phyloP scores from a whole-genome alignment of 306 rosid genomes.

The Pterocarpus santalinus region DNA sequence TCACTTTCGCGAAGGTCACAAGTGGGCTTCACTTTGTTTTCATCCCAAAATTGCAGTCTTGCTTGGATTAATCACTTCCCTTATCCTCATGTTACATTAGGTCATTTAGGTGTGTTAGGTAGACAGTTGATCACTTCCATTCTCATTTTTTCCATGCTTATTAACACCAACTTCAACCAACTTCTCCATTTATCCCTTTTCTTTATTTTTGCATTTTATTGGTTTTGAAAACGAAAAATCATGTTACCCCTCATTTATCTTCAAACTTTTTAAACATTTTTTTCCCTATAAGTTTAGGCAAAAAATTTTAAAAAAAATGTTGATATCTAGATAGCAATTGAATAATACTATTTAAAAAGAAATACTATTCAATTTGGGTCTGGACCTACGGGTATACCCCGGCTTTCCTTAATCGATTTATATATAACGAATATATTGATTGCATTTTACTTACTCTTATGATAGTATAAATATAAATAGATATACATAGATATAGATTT shows the following conservation, averaged over 20 bases:
- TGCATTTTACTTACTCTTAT: no score
- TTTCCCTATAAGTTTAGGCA: no score
- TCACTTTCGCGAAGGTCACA: slow-evolving; percentile 50
- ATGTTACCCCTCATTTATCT: slow-evolving; percentile 5
- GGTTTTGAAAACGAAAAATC: background rate
- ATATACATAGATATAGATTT: no score
- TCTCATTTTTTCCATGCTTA: slow-evolving; percentile 51
- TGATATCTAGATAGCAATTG: no score
- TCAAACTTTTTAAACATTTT: background rate
- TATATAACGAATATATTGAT: no score
- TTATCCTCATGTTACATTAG: slow-evolving; percentile 53
- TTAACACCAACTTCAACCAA: slow-evolving; percentile 52
- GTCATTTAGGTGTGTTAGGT: slow-evolving; percentile 69
- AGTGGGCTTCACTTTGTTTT: slow-evolving; percentile 53
- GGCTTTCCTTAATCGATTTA: background rate
- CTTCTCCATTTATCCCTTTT: slow-evolving; percentile 22
- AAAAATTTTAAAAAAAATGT: no score
- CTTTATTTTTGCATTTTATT: background rate
- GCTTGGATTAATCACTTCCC: slow-evolving; percentile 28
- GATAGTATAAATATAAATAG: no score
- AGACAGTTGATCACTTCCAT: slow-evolving; percentile 54
- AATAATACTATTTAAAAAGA: no score
- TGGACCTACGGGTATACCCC: background rate
- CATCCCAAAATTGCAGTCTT: slow-evolving; percentile 37
- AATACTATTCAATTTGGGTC: background rate